phyloP scores from a whole-genome alignment of 78 protist species.

The Tieghemostelium lacteum region DNA sequence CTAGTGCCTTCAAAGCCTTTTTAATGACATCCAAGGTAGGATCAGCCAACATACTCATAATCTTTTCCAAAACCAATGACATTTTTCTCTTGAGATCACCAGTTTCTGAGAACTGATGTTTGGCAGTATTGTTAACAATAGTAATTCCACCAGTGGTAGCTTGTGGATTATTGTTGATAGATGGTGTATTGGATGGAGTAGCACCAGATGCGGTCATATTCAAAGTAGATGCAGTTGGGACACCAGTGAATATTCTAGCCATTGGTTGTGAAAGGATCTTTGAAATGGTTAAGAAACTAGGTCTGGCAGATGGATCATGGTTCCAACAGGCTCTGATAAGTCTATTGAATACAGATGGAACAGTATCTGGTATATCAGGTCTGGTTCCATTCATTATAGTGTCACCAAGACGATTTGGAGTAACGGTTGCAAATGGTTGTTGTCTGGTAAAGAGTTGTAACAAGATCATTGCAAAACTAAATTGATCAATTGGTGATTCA shows the following conservation, averaged over 20 bases:
- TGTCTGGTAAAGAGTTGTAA: slow-evolving; percentile 30
- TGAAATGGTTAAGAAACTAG: slow-evolving; percentile 26
- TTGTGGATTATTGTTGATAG: not conserved
- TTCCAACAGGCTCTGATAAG: slow-evolving; percentile 78
- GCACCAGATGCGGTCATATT: too few species aligned
- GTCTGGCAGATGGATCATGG: slow-evolving; percentile 49
- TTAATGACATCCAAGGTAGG: not conserved
- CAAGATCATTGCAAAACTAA: slow-evolving; percentile 18
- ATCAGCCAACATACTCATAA: slow-evolving; percentile 12
- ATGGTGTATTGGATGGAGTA: not conserved
- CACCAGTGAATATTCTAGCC: slow-evolving; percentile 19
- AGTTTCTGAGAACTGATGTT: slow-evolving; percentile 63
- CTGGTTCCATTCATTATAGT: slow-evolving; percentile 15
- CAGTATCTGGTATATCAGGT: slow-evolving; percentile 59
- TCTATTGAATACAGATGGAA: slow-evolving; percentile 67
- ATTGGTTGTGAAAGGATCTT: slow-evolving; percentile 63
- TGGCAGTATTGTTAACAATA: not conserved
- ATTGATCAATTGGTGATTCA: slow-evolving; percentile 48
- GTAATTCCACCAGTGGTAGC: not conserved
- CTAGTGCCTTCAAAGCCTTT: slow-evolving; percentile 58
- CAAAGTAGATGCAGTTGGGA: slow-evolving; percentile 2
- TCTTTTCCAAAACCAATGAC: slow-evolving; percentile 46
- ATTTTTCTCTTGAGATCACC: slow-evolving; percentile 63
- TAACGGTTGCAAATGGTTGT: not conserved
- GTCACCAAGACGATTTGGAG: not conserved